Percentiles rank a stretch among this genome's conserved stretches.
Evolutionary conservation across 1,284 basidiomycete genomes (phyloP).

Genomic region (Cystobasidium sp.): DNA sequence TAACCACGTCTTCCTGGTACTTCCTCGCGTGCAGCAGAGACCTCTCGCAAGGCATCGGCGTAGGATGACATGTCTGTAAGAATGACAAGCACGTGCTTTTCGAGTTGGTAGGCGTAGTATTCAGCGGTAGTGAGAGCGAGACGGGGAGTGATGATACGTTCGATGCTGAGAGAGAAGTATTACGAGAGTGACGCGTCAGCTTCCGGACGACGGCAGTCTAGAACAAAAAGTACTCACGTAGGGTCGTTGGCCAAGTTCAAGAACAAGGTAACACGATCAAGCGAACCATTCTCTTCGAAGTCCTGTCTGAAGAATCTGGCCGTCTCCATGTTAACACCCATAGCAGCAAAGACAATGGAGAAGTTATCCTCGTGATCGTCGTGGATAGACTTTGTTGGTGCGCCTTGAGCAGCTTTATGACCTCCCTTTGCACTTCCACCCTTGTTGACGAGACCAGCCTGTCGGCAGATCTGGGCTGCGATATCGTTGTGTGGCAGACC

Average conservation of each 20-base stretch:
- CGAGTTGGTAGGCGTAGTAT: constrained; percentile 99
- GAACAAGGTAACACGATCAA: constrained; percentile 98
- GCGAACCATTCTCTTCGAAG: constrained; percentile 97
- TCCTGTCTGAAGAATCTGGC: constrained; percentile 99
- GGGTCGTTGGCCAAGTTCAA: constrained; percentile 99
- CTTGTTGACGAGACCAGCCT: constrained; percentile 90
- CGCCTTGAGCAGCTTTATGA: constrained; percentile 93
- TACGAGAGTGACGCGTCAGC: no score
- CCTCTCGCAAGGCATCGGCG: constrained; percentile 96
- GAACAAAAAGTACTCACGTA: no score
- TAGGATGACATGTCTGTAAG: constrained; percentile 99
- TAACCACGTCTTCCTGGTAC: constrained; percentile 99
- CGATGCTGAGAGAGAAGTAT: no score
- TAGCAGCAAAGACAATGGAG: constrained; percentile 98
- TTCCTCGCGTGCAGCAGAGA: constrained; percentile 98
- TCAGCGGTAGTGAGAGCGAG: constrained; percentile 97
- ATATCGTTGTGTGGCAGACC: constrained; percentile 99
- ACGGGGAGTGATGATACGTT: constrained; percentile 99
- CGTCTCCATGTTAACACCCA: constrained; percentile 99
- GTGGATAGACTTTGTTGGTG: constrained; percentile 94
- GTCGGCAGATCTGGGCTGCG: constrained; percentile 99
- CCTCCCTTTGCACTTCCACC: constrained; percentile 89
- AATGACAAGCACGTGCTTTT: constrained; percentile 99
- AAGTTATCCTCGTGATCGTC: constrained; percentile 99
- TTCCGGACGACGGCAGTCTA: no score